A percentile compares a stretch with the other conserved stretches of the same genome.
These are phyloP conservation scores for Ceratocystiopsis sp. DNA, from an alignment of 2,329 filamentous ascomycete species.

Conservation along the genomic window DNA sequence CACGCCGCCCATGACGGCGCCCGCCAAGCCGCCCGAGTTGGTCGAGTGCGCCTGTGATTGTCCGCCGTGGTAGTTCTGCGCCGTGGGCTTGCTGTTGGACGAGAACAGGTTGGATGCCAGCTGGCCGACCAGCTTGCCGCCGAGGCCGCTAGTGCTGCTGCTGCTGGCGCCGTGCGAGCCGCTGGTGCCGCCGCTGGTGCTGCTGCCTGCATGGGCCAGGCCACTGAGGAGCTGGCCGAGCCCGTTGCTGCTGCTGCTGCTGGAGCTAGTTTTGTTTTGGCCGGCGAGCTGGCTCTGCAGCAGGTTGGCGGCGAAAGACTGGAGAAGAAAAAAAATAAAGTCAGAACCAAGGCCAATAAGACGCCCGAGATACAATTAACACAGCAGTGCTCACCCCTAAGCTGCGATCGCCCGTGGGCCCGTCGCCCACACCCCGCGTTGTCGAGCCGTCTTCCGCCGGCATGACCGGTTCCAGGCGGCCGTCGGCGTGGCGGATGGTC, in stretches of 20 bases:
- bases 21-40: constrained; percentile 30
- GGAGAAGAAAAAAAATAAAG: constrained; percentile 5
- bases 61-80: constrained; percentile 30
- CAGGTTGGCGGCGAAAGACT: constrained; percentile 45
- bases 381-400: constrained; percentile 36
- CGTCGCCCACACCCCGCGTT: constrained; percentile 23
- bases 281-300: constrained; percentile 28
- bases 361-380: no score
- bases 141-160: constrained; percentile 20
- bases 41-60: constrained; percentile 23
- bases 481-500: constrained; percentile 42
- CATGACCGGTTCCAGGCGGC: constrained; percentile 41
- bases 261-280: constrained; percentile 22
- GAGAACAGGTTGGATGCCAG: constrained; percentile 39
- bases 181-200: constrained; percentile 17
- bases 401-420: constrained; percentile 32
- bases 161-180: constrained; percentile 17
- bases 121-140: constrained; percentile 39
- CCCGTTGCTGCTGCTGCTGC: constrained; percentile 23
- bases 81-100: constrained; percentile 28
- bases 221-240: constrained; percentile 32
- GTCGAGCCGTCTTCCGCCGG: constrained; percentile 22
- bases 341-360: constrained; percentile 1
- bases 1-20: constrained; percentile 37
- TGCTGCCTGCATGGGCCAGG: constrained; percentile 14